Conservation (phyloP, 2,329 filamentous ascomycete genomes). For the Trichoderma harzianum region DNA sequence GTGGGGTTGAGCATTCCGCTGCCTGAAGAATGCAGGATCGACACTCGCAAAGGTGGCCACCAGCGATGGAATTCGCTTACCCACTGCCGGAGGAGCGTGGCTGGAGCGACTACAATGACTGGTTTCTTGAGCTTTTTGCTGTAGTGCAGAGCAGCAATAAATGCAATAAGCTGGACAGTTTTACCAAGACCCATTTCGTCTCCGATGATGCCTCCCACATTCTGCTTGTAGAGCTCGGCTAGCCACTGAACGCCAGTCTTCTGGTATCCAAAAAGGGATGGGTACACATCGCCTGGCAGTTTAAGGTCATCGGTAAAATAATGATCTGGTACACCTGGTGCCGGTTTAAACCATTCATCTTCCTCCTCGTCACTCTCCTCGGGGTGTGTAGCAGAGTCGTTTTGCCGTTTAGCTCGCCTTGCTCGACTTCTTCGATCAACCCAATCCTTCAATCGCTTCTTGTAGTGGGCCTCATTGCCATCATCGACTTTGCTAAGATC, state of each 20-base stretch:
- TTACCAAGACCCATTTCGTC: constrained; percentile 99
- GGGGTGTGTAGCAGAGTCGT: constrained; percentile 32
- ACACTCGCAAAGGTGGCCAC: constrained; percentile 98
- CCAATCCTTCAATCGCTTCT: constrained; percentile 73
- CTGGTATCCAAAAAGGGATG: constrained; percentile 92
- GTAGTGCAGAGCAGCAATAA: constrained; percentile 87
- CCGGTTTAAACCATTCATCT: constrained; percentile 78
- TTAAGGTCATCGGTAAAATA: constrained; percentile 71
- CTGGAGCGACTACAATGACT: constrained; percentile 87
- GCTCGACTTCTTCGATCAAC: constrained; percentile 48
- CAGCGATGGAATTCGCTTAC: constrained; percentile 97
- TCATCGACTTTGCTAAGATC: constrained; percentile 70
- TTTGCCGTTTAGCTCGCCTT: constrained; percentile 39
- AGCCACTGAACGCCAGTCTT: constrained; percentile 97
- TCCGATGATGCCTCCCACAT: constrained; percentile 89
- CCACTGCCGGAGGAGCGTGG: constrained; percentile 95
- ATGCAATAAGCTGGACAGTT: constrained; percentile 70
- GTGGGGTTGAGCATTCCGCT: constrained; percentile 93
- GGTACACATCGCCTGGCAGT: constrained; percentile 88
- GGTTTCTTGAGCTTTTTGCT: constrained; percentile 81
- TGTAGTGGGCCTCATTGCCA: constrained; percentile 80
- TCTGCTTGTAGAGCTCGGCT: constrained; percentile 83
- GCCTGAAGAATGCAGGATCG: constrained; percentile 90
- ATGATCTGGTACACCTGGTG: constrained; percentile 77
- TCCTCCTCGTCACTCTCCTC: constrained; percentile 44